Evolutionary conservation across 106 monocot genomes (phyloP).

Genomic region (Hemerocallis citrina): DNA sequence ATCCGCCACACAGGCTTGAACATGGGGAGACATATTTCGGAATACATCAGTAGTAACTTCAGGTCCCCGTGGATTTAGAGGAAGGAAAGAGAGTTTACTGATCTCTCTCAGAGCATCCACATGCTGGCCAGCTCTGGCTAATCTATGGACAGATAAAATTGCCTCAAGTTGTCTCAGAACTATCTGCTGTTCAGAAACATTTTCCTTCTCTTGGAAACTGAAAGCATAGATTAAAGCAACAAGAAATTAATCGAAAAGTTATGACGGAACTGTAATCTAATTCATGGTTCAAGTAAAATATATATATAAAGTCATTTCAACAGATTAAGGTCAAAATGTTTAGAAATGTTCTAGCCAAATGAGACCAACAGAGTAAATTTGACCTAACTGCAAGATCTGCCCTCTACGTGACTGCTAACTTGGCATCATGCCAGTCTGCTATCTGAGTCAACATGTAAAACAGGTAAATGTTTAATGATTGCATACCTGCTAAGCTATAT

Average conservation of each 20-base stretch:
- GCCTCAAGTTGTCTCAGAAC: constrained; percentile 84
- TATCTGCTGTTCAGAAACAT: constrained; percentile 62
- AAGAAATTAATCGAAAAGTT: background rate
- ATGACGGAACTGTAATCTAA: too few species aligned
- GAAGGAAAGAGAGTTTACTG: constrained; percentile 75
- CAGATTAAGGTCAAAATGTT: background rate
- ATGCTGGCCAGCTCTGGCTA: constrained; percentile 65
- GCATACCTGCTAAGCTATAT: too few species aligned
- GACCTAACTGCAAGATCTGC: too few species aligned
- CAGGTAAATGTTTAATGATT: too few species aligned
- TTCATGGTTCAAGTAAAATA: background rate
- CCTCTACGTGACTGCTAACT: background rate
- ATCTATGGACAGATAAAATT: constrained; percentile 59
- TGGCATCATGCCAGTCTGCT: background rate
- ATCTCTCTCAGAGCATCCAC: constrained; percentile 87
- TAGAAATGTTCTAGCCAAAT: background rate
- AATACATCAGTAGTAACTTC: constrained; percentile 57
- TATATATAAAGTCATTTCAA: background rate
- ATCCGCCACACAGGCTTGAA: constrained; percentile 87
- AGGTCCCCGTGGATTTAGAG: constrained; percentile 65
- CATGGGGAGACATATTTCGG: constrained; percentile 60
- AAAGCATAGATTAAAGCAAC: background rate
- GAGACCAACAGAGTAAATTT: background rate
- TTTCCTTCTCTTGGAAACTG: constrained; percentile 80
- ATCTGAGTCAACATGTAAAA: background rate